These are phyloP conservation scores for Pilaira anomala DNA, from an alignment of 192 early-diverging fungal species.

Conservation along the genomic window DNA sequence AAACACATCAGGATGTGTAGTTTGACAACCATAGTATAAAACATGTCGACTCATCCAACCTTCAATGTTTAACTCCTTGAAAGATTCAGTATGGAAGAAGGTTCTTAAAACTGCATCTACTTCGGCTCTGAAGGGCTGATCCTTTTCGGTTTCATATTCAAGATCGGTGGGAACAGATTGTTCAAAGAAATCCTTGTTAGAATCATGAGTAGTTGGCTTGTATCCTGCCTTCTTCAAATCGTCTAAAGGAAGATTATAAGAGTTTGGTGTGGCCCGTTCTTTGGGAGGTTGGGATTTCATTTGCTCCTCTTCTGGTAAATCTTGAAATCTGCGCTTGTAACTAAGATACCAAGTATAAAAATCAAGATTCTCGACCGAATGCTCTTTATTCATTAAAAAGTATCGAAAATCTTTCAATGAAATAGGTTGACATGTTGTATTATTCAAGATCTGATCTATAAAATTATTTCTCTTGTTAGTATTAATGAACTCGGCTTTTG, in stretches of 20 bases:
- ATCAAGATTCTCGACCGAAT: constrained; percentile 24
- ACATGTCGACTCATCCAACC: constrained; percentile 14
- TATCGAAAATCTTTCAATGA: constrained; percentile 25
- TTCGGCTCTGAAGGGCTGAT: constrained; percentile 26
- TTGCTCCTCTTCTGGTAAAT: constrained; percentile 11
- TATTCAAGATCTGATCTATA: constrained; percentile 20
- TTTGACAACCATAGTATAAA: constrained; percentile 6
- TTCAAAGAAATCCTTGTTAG: too few relatives aligned
- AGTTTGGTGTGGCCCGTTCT: constrained; percentile 5
- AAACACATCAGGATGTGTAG: constrained; percentile 22
- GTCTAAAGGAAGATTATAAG: not conserved
- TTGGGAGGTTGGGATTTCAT: constrained; percentile 16
- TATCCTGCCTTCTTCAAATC: not conserved
- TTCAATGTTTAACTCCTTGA: constrained; percentile 27
- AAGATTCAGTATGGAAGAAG: constrained; percentile 24
- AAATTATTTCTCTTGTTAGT: too few relatives aligned
- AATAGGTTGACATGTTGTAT: constrained; percentile 25
- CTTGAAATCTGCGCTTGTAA: constrained; percentile 18
- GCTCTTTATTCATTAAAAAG: constrained; percentile 26
- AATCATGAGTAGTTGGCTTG: not conserved
- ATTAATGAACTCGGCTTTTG: too few relatives aligned
- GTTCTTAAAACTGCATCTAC: constrained; percentile 24
- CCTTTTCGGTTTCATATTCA: not conserved
- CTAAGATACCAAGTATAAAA: constrained; percentile 29
- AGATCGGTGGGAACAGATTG: too few relatives aligned